These are phyloP conservation scores for Pinus tabuliformis DNA, from an alignment of 75 land plant genomes.

Conservation along the genomic window DNA sequence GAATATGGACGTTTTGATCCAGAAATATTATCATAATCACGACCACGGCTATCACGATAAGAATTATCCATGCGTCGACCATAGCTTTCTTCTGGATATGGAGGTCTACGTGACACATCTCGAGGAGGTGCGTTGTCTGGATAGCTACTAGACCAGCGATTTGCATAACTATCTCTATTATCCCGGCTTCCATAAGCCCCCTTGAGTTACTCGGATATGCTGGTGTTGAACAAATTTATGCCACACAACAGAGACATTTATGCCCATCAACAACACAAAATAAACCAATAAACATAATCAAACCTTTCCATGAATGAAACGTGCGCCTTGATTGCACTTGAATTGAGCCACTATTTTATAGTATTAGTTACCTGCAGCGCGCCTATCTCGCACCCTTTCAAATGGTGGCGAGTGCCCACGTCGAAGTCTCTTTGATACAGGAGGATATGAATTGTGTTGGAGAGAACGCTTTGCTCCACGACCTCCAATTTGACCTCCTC, in stretches of 20 bases:
- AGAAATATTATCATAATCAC: conserved; percentile 56
- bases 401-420: conserved; percentile 16
- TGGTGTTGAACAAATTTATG: conserved; percentile 23
- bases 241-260: not conserved
- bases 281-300: too few relatives aligned
- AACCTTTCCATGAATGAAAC: not conserved
- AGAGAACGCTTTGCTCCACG: conserved; percentile 13
- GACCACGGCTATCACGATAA: conserved; percentile 50
- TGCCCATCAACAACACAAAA: not conserved
- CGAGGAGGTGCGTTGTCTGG: conserved; percentile 24
- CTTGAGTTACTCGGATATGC: conserved; percentile 45
- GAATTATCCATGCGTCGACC: conserved; percentile 47
- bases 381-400: conserved; percentile 51
- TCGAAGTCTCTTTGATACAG: conserved; percentile 7
- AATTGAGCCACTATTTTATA: too few relatives aligned
- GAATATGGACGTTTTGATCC: conserved; percentile 68
- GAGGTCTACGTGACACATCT: conserved; percentile 33
- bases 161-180: conserved; percentile 50
- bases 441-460: not conserved
- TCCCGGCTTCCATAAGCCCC: conserved; percentile 50
- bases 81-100: conserved; percentile 60
- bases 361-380: conserved; percentile 30
- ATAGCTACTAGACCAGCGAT: conserved; percentile 37
- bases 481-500: conserved; percentile 12
- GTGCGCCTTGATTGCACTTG: not conserved